phyloP scores from a whole-genome alignment of 495 filamentous ascomycete genomes.

The Chaetomium fimeti region DNA sequence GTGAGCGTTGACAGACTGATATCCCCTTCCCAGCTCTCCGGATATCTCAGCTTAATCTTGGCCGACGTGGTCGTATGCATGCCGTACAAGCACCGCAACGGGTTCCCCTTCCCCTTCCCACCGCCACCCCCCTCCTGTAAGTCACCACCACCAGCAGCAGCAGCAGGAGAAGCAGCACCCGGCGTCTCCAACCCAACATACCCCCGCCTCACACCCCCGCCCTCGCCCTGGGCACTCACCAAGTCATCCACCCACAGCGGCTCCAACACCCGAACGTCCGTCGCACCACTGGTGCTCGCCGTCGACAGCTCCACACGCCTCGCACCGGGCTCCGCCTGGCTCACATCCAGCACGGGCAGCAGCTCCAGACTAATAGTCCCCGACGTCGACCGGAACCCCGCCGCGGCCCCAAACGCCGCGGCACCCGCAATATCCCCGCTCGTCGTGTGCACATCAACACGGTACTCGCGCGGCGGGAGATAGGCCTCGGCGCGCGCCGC shows the following conservation, averaged over 20 bases:
- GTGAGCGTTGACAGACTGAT: conserved; percentile 31
- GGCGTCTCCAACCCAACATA: background rate
- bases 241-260: conserved; percentile 36
- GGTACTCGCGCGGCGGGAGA: conserved; percentile 45
- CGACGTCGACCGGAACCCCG: conserved; percentile 30
- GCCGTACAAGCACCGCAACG: conserved; percentile 32
- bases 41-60: conserved; percentile 36
- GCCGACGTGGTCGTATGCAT: conserved; percentile 40
- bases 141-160: too few relatives aligned
- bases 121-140: background rate
- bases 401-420: conserved; percentile 33
- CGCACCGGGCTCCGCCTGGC: conserved; percentile 5
- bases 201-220: background rate
- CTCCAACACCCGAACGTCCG: conserved; percentile 34
- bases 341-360: conserved; percentile 38
- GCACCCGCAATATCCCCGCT: conserved; percentile 36
- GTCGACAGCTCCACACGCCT: conserved; percentile 31
- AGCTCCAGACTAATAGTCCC: conserved; percentile 35
- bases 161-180: too few relatives aligned
- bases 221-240: background rate
- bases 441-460: conserved; percentile 40
- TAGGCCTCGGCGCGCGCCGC: background rate
- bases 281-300: conserved; percentile 37
- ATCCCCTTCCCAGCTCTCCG: conserved; percentile 44
- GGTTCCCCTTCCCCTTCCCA: background rate